Evolutionary conservation across 805 yeast genomes (phyloP).

Genomic region (Kuraishia molischiana): DNA sequence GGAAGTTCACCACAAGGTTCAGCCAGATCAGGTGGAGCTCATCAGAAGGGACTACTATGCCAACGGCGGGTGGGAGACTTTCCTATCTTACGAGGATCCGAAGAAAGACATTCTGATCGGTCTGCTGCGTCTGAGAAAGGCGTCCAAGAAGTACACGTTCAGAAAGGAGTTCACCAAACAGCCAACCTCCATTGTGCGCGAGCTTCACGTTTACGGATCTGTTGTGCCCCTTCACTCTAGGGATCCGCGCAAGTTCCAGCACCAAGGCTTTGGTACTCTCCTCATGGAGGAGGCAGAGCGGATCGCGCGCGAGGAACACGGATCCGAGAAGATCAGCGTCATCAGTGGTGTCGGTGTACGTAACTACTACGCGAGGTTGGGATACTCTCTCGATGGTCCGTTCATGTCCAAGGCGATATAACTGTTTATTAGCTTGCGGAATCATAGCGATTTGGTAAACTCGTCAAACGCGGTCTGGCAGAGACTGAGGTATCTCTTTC

Average conservation of each 20-base stretch:
- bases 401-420: constrained; percentile 98
- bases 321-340: constrained; percentile 82
- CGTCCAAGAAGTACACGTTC: constrained; percentile 82
- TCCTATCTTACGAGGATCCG: constrained; percentile 92
- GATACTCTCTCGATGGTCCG: constrained; percentile 91
- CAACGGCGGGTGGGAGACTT: constrained; percentile 98
- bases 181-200: constrained; percentile 92
- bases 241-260: constrained; percentile 97
- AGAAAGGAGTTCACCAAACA: constrained; percentile 79
- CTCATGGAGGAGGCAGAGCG: constrained; percentile 98
- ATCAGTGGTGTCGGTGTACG: constrained; percentile 97
- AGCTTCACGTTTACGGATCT: constrained; percentile 93
- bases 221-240: constrained; percentile 95
- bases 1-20: constrained; percentile 94
- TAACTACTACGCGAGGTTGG: constrained; percentile 87
- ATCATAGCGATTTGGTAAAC: not conserved
- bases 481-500: not conserved
- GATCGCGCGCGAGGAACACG: constrained; percentile 92
- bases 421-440: no score
- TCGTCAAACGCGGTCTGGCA: constrained; percentile 4
- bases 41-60: constrained; percentile 95
- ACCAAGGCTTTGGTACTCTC: constrained; percentile 96
- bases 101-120: constrained; percentile 94
- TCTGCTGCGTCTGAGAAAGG: constrained; percentile 75
- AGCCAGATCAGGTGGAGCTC: constrained; percentile 94